Percentiles rank a stretch among this genome's conserved stretches.
These are phyloP conservation scores for Kregervanrija delftensis DNA, from an alignment of 805 yeast species.

Conservation along the genomic window DNA sequence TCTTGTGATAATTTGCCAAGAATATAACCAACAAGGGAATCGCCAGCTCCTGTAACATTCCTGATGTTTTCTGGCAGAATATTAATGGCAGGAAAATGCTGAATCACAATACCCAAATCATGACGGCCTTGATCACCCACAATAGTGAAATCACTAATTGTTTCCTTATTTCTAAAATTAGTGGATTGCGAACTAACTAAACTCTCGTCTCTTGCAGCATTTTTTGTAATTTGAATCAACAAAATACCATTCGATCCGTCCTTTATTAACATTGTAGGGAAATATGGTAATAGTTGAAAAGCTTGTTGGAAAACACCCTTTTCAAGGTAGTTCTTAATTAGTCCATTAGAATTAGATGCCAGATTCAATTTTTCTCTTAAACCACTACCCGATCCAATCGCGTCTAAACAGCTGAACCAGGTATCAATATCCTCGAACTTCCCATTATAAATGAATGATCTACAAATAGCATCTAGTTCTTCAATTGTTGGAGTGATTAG, in stretches of 20 bases:
- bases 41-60: slow-evolving; percentile 89
- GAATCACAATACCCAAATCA: slow-evolving; percentile 49
- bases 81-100: slow-evolving; percentile 41
- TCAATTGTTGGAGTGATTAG: slow-evolving; percentile 62
- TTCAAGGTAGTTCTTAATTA: slow-evolving; percentile 23
- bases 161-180: slow-evolving; percentile 1
- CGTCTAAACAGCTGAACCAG: slow-evolving; percentile 75
- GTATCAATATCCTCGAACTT: slow-evolving; percentile 44
- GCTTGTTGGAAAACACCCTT: slow-evolving; percentile 58
- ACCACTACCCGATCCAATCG: slow-evolving; percentile 40
- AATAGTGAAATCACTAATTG: slow-evolving; percentile 12
- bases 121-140: slow-evolving; percentile 18
- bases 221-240: slow-evolving; percentile 31
- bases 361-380: slow-evolving; percentile 42
- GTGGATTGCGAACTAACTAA: not conserved
- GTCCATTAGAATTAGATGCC: slow-evolving; percentile 19
- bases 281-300: slow-evolving; percentile 65
- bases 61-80: slow-evolving; percentile 34
- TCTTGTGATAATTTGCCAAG: slow-evolving; percentile 33
- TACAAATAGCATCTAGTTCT: slow-evolving; percentile 53
- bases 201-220: slow-evolving; percentile 16
- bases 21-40: slow-evolving; percentile 64
- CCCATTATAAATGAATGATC: slow-evolving; percentile 35
- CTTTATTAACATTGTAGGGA: slow-evolving; percentile 60
- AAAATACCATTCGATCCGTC: slow-evolving; percentile 62